Percentiles rank a stretch among this genome's conserved stretches.
Evolutionary conservation across 1,284 basidiomycete species (phyloP).

Genomic region (Taiwanofungus camphoratus): DNA sequence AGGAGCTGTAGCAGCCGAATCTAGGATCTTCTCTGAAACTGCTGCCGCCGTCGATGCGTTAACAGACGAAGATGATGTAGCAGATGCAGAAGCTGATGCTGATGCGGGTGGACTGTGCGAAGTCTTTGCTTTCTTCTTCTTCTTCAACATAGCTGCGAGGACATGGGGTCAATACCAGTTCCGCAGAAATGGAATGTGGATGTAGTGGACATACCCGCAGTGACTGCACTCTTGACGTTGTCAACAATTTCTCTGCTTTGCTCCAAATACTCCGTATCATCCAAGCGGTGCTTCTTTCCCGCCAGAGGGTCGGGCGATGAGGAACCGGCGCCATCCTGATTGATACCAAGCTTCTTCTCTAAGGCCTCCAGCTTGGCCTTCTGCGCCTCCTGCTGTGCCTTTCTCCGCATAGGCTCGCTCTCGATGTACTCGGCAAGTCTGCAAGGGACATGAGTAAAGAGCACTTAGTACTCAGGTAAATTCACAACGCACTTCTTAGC

Average conservation of each 20-base stretch:
- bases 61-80: conserved; percentile 14
- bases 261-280: conserved; percentile 90
- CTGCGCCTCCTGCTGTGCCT: conserved; percentile 75
- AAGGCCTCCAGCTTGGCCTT: conserved; percentile 83
- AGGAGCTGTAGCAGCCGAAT: conserved; percentile 14
- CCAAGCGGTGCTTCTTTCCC: conserved; percentile 83
- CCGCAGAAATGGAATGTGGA: conserved; percentile 1
- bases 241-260: conserved; percentile 91
- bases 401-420: conserved; percentile 75
- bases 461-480: background rate
- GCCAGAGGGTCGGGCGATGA: conserved; percentile 45
- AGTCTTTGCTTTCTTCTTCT: conserved; percentile 79
- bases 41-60: conserved; percentile 4
- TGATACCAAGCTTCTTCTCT: conserved; percentile 76
- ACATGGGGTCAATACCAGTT: too few relatives aligned
- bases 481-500: conserved; percentile 70
- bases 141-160: conserved; percentile 65
- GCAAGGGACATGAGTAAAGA: background rate
- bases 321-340: conserved; percentile 30
- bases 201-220: conserved; percentile 51
- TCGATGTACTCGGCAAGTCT: conserved; percentile 91
- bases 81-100: conserved; percentile 16
- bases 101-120: conserved; percentile 26
- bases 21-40: conserved; percentile 15
- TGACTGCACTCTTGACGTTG: conserved; percentile 87